phyloP scores from a whole-genome alignment of 495 filamentous ascomycete genomes.

The Lichenothelia convexa region DNA sequence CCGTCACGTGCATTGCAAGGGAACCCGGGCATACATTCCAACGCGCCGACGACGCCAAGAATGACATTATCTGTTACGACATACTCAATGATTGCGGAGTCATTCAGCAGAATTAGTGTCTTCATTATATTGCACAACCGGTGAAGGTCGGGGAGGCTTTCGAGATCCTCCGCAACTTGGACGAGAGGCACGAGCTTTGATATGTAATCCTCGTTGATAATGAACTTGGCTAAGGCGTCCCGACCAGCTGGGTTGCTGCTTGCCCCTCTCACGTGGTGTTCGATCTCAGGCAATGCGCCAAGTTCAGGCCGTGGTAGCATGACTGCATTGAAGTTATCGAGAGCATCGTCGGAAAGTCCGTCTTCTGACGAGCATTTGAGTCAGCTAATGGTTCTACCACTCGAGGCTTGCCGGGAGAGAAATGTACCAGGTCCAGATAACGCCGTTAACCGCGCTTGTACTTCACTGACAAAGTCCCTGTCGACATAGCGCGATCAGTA shows the following conservation, averaged over 20 bases:
- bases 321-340: constrained; percentile 50
- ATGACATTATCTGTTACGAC: constrained; percentile 81
- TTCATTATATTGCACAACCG: constrained; percentile 97
- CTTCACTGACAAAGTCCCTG: constrained; percentile 80
- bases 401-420: too few relatives aligned
- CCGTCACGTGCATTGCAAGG: not conserved
- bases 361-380: constrained; percentile 39
- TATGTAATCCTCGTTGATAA: constrained; percentile 74
- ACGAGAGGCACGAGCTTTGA: constrained; percentile 71
- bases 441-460: constrained; percentile 50
- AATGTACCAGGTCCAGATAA: constrained; percentile 29
- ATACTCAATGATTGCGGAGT: constrained; percentile 81
- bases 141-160: constrained; percentile 71
- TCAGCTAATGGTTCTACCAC: not conserved
- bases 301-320: constrained; percentile 62
- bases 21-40: constrained; percentile 52
- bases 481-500: not conserved
- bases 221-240: constrained; percentile 75
- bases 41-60: constrained; percentile 80
- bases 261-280: constrained; percentile 58
- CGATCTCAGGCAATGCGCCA: constrained; percentile 62
- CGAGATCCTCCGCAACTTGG: constrained; percentile 71
- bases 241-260: constrained; percentile 57
- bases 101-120: constrained; percentile 80
- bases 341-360: constrained; percentile 69